phyloP scores from a whole-genome alignment of 768 basidiomycete species.

The Clathrus columnatus region DNA sequence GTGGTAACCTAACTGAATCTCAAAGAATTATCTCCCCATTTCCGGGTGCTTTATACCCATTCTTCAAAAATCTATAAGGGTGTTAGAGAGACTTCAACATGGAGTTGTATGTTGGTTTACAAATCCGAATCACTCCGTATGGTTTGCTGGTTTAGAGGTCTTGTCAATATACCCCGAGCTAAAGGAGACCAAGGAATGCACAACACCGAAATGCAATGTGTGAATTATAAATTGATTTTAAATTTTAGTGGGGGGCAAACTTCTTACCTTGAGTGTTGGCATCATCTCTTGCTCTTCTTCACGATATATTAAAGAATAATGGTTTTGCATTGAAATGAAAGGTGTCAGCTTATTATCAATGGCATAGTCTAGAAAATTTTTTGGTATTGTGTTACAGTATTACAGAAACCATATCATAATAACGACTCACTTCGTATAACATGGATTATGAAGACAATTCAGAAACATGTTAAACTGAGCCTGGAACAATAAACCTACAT shows the following conservation, averaged over 20 bases:
- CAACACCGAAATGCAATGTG: conserved; percentile 11
- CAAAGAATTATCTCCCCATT: not conserved
- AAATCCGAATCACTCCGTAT: conserved; percentile 12
- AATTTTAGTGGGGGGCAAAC: not conserved
- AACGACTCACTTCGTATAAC: conserved; percentile 7
- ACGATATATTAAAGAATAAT: conserved; percentile 14
- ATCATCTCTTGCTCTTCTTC: conserved; percentile 17
- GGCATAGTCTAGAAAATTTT: not conserved
- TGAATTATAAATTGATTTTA: not conserved
- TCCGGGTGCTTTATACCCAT: not conserved
- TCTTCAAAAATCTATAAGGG: not conserved
- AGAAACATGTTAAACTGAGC: not conserved
- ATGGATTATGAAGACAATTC: not conserved
- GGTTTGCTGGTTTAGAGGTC: conserved; percentile 10
- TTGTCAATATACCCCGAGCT: conserved; percentile 12
- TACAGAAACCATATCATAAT: not conserved
- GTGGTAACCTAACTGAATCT: not conserved
- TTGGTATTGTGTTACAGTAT: too few species aligned
- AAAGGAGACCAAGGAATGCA: conserved; percentile 18
- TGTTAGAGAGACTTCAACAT: not conserved
- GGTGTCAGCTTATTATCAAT: conserved; percentile 9
- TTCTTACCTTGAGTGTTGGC: conserved; percentile 1
- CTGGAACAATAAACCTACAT: not conserved
- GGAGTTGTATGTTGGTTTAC: not conserved
- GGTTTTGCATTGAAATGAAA: conserved; percentile 19